Percentiles rank a stretch among this genome's conserved stretches.
phyloP scores from a whole-genome alignment of 192 early-diverging fungal species.

The Globomyces pollinis-pini region DNA sequence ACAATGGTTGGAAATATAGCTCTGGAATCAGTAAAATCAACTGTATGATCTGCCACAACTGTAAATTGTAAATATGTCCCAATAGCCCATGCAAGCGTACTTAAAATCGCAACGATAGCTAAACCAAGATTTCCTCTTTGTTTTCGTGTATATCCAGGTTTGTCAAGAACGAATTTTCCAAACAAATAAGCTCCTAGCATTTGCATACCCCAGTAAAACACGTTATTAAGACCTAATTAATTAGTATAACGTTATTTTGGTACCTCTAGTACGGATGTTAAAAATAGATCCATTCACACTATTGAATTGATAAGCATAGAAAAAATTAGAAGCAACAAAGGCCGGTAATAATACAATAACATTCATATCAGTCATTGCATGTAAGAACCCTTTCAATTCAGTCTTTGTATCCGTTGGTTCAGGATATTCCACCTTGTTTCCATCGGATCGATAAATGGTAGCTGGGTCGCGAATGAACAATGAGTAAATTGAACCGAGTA shows the following conservation, averaged over 20 bases:
- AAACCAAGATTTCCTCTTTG: not conserved
- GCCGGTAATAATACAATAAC: conserved; percentile 62
- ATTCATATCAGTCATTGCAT: conserved; percentile 54
- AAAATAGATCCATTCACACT: conserved; percentile 55
- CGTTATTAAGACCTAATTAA: conserved; percentile 51
- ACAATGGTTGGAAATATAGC: conserved; percentile 34
- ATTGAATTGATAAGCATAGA: conserved; percentile 67
- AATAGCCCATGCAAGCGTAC: not conserved
- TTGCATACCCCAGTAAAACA: conserved; percentile 71
- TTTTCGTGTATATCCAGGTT: not conserved
- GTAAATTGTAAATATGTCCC: not conserved
- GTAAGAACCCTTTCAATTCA: conserved; percentile 14
- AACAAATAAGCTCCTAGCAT: conserved; percentile 59
- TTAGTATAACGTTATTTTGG: no score
- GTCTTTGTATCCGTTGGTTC: conserved; percentile 37
- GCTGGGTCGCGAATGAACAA: conserved; percentile 47
- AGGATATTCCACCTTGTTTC: conserved; percentile 56
- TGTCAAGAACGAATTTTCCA: conserved; percentile 47
- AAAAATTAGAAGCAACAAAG: conserved; percentile 70
- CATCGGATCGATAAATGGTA: conserved; percentile 61
- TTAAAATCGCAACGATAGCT: not conserved
- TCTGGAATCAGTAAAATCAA: not conserved
- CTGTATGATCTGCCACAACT: not conserved
- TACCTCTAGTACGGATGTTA: conserved; percentile 52
- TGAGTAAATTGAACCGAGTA: conserved; percentile 27